Evolutionary conservation across 2,329 filamentous ascomycete species (phyloP).

Genomic region (Alternaria ventricosa): DNA sequence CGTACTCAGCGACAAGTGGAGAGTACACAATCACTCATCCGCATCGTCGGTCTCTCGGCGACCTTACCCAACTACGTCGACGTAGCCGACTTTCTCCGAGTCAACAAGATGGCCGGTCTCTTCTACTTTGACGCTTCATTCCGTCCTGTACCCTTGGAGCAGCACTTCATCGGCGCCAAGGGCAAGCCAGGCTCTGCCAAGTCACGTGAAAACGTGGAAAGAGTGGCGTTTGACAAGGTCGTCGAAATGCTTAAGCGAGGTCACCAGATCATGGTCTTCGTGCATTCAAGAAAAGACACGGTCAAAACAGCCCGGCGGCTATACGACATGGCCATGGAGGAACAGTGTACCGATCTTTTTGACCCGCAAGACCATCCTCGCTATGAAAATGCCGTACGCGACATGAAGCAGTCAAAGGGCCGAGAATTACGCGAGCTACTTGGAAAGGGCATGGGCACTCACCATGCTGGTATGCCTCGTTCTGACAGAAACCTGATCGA

Average conservation of each 20-base stretch:
- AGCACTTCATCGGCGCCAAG: slow-evolving; percentile 96
- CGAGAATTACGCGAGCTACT: slow-evolving; percentile 88
- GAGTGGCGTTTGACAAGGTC: slow-evolving; percentile 90
- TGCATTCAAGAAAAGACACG: slow-evolving; percentile 95
- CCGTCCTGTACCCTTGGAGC: slow-evolving; percentile 91
- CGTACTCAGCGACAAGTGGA: slow-evolving; percentile 96
- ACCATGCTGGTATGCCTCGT: slow-evolving; percentile 96
- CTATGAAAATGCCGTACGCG: slow-evolving; percentile 79
- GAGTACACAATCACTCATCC: slow-evolving; percentile 95
- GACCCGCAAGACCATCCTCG: slow-evolving; percentile 79
- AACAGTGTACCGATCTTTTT: slow-evolving; percentile 80
- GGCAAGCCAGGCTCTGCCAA: slow-evolving; percentile 83
- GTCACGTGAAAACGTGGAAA: slow-evolving; percentile 87
- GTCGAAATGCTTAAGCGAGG: slow-evolving; percentile 87
- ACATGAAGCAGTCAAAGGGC: slow-evolving; percentile 85
- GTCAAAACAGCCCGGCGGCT: slow-evolving; percentile 85
- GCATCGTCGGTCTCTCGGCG: slow-evolving; percentile 92
- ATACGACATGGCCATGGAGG: slow-evolving; percentile 83
- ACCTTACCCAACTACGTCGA: slow-evolving; percentile 97
- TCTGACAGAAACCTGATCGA: slow-evolving; percentile 97
- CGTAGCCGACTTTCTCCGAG: slow-evolving; percentile 94
- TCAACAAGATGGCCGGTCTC: slow-evolving; percentile 88
- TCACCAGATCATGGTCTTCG: slow-evolving; percentile 99
- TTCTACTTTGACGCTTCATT: slow-evolving; percentile 99
- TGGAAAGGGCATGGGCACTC: slow-evolving; percentile 88